Base-by-base conservation (phyloP, 306 rosid genomes). In the Acacia confusa region DNA sequence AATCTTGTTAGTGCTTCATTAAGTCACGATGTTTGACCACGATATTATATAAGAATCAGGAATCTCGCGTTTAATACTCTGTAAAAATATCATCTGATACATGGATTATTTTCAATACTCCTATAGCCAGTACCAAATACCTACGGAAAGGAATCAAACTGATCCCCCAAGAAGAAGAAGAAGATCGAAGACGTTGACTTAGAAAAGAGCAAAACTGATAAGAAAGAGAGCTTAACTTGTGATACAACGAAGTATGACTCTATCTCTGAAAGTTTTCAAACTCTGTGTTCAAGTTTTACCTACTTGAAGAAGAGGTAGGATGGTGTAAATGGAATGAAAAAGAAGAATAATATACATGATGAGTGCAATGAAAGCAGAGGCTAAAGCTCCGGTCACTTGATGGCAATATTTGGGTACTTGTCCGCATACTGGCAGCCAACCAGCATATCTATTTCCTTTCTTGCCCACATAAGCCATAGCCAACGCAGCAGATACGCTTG, bases 351-450 rank as follows among this genome's bases (percentile, higher is more conserved):
- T 2, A 63, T 91, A 94, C 19, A 86, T 7, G 3, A 86, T 11
- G 20, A 88, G 61, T 50, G 85, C 95, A 12, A 84, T 27, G 66
- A 84, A 86, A 28, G 92, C 91, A 3, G 87, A 85, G 2, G 80
- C 41, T 22, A 94, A 81, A 69, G 98, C 89, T 72, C 90, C 94
- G 36, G 81, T 84, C 2, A 88, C 90, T 65, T 85, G 88, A 79
- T 87, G 45, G 13, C 98, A 94, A 41, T 78, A 94, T 55, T 85
- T 89, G 1, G 86, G 83, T 11, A 94, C 95, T 78, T 86, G 89
- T 43, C 80, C 88, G 53, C 97, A 94, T 32, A 94, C 86, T 20
- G 98, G 98, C 36, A 88, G 81, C 97, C 98, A 94, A 28, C 92
- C 97, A 28, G 98, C 97, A 55, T 74, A 72, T n/a, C 74, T 52